A percentile compares a stretch with the other conserved stretches of the same genome.
Conservation (phyloP, 2,329 filamentous ascomycete species). For the Eurotiales sp. region DNA sequence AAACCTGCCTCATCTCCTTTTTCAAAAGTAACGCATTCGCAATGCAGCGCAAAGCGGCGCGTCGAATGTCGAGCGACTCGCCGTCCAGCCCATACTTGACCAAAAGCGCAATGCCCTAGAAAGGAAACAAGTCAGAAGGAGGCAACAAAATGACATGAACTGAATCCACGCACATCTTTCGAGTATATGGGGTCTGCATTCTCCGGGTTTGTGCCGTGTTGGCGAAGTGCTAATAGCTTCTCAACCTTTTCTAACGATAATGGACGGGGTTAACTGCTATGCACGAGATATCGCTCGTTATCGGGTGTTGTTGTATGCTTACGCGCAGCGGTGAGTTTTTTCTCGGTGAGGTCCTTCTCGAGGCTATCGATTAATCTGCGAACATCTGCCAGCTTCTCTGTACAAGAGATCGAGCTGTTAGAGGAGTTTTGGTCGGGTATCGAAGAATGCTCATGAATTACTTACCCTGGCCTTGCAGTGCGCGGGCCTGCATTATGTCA, state of each 20-base stretch:
- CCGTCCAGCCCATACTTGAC: slow-evolving; percentile 69
- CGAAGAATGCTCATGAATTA: neutral
- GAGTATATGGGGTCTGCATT: slow-evolving; percentile 81
- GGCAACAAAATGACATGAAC: neutral
- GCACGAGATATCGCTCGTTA: neutral
- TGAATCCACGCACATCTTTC: slow-evolving; percentile 54
- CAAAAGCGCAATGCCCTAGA: slow-evolving; percentile 70
- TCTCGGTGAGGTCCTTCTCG: slow-evolving; percentile 58
- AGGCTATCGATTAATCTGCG: slow-evolving; percentile 61
- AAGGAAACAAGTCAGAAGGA: slow-evolving; percentile 11
- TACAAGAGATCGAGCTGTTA: neutral
- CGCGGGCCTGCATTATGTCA: slow-evolving; percentile 9
- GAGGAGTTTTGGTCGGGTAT: neutral
- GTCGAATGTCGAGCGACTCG: slow-evolving; percentile 59
- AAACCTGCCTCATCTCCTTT: slow-evolving; percentile 63
- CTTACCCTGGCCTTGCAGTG: slow-evolving; percentile 11
- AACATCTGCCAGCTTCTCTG: slow-evolving; percentile 67
- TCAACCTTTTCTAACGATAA: slow-evolving; percentile 34
- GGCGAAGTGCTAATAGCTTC: slow-evolving; percentile 63
- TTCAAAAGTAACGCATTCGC: slow-evolving; percentile 79
- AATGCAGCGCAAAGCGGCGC: slow-evolving; percentile 74
- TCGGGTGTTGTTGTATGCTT: slow-evolving; percentile 18
- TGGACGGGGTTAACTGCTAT: neutral
- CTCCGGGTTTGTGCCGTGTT: slow-evolving; percentile 67
- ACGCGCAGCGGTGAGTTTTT: slow-evolving; percentile 59